These are phyloP conservation scores for Hanseniaspora pseudoguilliermondii DNA, from an alignment of 805 yeast genomes.

Conservation along the genomic window DNA sequence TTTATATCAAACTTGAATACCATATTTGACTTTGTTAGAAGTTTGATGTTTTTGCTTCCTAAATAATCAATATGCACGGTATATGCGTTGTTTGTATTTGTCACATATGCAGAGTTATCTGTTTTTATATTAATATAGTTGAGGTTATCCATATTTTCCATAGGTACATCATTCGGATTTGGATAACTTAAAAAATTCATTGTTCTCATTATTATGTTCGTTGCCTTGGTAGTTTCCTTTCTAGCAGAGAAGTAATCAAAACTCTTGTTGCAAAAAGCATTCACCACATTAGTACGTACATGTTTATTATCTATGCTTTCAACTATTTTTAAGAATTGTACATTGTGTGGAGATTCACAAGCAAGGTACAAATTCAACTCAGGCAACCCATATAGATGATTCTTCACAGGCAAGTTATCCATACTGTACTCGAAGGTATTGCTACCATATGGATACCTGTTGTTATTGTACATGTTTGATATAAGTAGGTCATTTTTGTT, in stretches of 20 bases:
- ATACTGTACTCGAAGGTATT: background rate
- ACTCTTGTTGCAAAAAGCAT: background rate
- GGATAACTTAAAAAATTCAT: background rate
- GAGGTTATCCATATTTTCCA: background rate
- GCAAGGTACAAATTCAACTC: background rate
- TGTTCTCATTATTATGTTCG: background rate
- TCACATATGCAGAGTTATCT: background rate
- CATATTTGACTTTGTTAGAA: constrained; percentile 3
- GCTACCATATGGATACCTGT: background rate
- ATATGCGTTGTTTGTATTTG: background rate
- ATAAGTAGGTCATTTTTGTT: background rate
- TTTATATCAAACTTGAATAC: constrained; percentile 1
- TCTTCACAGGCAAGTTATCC: background rate
- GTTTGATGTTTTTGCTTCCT: background rate
- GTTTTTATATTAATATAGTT: background rate
- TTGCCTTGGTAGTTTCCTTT: background rate
- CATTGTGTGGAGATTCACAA: background rate
- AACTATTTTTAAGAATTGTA: background rate
- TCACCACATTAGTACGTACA: background rate
- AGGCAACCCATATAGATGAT: constrained; percentile 11
- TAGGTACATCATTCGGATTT: background rate
- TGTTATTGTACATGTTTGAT: background rate
- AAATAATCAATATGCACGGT: background rate
- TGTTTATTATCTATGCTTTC: background rate
- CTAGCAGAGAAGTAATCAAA: constrained; percentile 5